A percentile compares a stretch with the other conserved stretches of the same genome.
Evolutionary conservation across 2,329 filamentous ascomycete species (phyloP).

Genomic region (Aspergillus brasiliensis): DNA sequence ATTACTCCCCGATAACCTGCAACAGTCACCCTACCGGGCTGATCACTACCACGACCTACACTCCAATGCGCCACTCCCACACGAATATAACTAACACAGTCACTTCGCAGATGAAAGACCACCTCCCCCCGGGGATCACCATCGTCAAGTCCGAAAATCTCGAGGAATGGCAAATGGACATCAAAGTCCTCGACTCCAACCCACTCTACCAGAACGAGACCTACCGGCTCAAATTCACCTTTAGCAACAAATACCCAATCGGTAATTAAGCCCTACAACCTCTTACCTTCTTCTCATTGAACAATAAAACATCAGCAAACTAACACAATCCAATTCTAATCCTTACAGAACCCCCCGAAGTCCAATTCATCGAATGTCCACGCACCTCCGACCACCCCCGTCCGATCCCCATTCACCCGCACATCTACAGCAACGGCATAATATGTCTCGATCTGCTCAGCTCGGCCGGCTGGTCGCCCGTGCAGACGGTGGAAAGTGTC

Average conservation of each 20-base stretch:
- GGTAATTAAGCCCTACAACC: slow-evolving; percentile 56
- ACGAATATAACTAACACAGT: neutral
- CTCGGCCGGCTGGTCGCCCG: slow-evolving; percentile 86
- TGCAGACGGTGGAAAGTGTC: slow-evolving; percentile 94
- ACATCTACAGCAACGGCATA: slow-evolving; percentile 98
- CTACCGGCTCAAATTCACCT: slow-evolving; percentile 85
- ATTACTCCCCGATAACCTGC: neutral
- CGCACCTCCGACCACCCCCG: slow-evolving; percentile 44
- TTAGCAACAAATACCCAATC: slow-evolving; percentile 84
- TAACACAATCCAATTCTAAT: slow-evolving; percentile 1
- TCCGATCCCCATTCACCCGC: slow-evolving; percentile 87
- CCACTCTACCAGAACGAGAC: slow-evolving; percentile 79
- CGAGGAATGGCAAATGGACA: slow-evolving; percentile 89
- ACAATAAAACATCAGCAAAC: slow-evolving; percentile 23
- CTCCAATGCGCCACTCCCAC: neutral
- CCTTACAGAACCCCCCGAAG: slow-evolving; percentile 86
- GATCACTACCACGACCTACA: neutral
- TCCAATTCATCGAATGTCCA: slow-evolving; percentile 73
- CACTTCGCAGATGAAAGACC: slow-evolving; percentile 55
- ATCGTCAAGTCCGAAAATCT: slow-evolving; percentile 81
- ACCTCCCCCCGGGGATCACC: slow-evolving; percentile 68
- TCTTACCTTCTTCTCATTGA: too few relatives aligned
- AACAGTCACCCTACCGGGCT: neutral
- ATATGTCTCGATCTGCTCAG: slow-evolving; percentile 95
- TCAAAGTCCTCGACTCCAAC: slow-evolving; percentile 85